phyloP scores from a whole-genome alignment of 2,329 filamentous ascomycete genomes.

The Fusarium fracticaudum region DNA sequence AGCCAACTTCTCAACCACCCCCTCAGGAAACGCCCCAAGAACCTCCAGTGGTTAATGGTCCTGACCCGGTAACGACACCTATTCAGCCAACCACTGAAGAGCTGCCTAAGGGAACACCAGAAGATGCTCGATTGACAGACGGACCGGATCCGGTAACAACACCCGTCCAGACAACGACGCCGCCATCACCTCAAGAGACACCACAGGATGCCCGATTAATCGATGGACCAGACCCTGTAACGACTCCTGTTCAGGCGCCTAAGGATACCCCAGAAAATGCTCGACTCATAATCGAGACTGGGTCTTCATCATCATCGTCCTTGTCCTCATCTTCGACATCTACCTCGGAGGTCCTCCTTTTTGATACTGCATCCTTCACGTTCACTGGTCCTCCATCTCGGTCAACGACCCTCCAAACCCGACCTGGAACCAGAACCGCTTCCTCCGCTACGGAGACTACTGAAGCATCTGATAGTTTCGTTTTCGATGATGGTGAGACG shows the following conservation, averaged over 20 bases:
- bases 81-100: conserved; percentile 3
- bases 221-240: conserved; percentile 7
- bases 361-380: conserved; percentile 33
- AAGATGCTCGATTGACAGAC: conserved; percentile 4
- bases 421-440: conserved; percentile 22
- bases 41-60: not conserved
- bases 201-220: conserved; percentile 8
- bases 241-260: not conserved
- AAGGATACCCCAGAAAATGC: conserved; percentile 11
- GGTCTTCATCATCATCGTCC: not conserved
- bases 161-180: conserved; percentile 2
- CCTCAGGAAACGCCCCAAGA: not conserved
- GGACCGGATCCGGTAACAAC: conserved; percentile 12
- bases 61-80: not conserved
- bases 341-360: conserved; percentile 30
- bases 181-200: conserved; percentile 3
- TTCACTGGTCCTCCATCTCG: conserved; percentile 23
- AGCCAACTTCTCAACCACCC: conserved; percentile 6
- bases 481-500: conserved; percentile 20
- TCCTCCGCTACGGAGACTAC: conserved; percentile 28
- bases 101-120: not conserved
- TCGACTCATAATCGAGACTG: conserved; percentile 7
- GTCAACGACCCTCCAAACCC: conserved; percentile 35
- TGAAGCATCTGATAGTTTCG: conserved; percentile 22
- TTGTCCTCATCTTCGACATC: not conserved